These are phyloP conservation scores for Taiozyma sp. DNA, from an alignment of 1,139 yeast species.

Conservation along the genomic window DNA sequence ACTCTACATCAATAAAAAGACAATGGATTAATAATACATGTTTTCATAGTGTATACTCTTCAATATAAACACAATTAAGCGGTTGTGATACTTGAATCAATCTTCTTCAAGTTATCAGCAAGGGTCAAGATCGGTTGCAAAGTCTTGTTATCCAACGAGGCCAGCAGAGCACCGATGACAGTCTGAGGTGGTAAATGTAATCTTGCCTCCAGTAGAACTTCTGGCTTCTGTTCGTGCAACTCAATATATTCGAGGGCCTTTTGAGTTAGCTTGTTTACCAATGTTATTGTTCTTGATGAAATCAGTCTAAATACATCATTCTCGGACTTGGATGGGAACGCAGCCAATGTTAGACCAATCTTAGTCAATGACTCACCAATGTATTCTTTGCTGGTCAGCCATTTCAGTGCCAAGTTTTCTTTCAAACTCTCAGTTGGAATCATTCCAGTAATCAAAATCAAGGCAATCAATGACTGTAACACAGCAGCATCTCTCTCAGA, in stretches of 20 bases:
- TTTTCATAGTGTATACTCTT: neutral
- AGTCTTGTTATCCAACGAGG: conserved; percentile 28
- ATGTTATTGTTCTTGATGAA: conserved; percentile 29
- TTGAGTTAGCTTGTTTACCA: conserved; percentile 28
- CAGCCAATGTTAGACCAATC: conserved; percentile 33
- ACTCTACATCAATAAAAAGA: neutral
- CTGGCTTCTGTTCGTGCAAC: conserved; percentile 9
- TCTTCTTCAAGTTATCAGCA: conserved; percentile 15
- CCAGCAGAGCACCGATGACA: conserved; percentile 31
- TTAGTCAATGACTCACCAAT: conserved; percentile 49
- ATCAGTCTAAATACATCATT: conserved; percentile 27
- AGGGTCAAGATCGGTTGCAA: conserved; percentile 22
- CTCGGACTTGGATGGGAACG: conserved; percentile 30
- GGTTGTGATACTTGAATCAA: conserved; percentile 8
- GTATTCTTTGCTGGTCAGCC: conserved; percentile 54
- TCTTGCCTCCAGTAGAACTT: conserved; percentile 19
- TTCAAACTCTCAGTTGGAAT: conserved; percentile 26
- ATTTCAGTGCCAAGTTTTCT: conserved; percentile 45
- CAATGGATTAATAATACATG: conserved; percentile 1
- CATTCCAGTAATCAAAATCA: conserved; percentile 45
- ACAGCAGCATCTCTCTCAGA: conserved; percentile 52
- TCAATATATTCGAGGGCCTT: conserved; percentile 26
- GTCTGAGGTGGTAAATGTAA: conserved; percentile 33
- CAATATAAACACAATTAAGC: neutral
- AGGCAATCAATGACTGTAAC: conserved; percentile 53